Percentiles rank a stretch among this genome's conserved stretches.
Conservation (phyloP, 768 basidiomycete genomes). For the Astraeus odoratus region DNA sequence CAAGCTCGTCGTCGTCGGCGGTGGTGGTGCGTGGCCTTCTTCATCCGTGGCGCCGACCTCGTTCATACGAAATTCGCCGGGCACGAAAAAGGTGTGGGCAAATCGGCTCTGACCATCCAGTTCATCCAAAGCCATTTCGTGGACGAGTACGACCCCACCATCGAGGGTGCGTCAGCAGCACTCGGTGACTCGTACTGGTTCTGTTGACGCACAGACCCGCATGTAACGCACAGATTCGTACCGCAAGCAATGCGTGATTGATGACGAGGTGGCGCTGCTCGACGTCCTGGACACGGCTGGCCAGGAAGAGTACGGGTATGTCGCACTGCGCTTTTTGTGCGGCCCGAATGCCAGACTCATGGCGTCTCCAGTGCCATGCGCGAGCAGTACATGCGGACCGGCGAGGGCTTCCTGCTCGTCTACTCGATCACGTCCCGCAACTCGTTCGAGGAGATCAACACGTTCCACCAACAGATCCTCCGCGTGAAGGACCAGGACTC, state of each 20-base stretch:
- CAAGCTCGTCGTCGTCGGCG: constrained; percentile 97
- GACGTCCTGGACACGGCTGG: constrained; percentile 97
- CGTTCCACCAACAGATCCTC: constrained; percentile 93
- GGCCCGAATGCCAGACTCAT: constrained; percentile 1
- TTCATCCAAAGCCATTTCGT: constrained; percentile 96
- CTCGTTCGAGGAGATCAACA: constrained; percentile 95
- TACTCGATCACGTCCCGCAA: constrained; percentile 98
- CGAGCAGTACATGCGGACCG: constrained; percentile 98
- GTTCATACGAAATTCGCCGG: neutral
- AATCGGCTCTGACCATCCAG: constrained; percentile 94
- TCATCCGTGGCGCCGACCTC: constrained; percentile 7
- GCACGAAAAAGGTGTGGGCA: constrained; percentile 39
- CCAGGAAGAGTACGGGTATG: constrained; percentile 96
- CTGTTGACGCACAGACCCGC: neutral
- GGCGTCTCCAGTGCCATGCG: constrained; percentile 76
- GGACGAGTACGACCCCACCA: constrained; percentile 92
- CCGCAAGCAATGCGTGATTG: constrained; percentile 93
- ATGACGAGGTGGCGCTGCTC: constrained; percentile 96
- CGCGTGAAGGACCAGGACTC: constrained; percentile 95
- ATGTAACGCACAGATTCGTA: constrained; percentile 84
- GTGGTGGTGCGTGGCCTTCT: constrained; percentile 68
- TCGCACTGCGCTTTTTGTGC: constrained; percentile 12
- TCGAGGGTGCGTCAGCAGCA: constrained; percentile 62
- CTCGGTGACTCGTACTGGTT: neutral
- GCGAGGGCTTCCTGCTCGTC: constrained; percentile 95